phyloP scores from a whole-genome alignment of 148 eudicot species.

The Camellia sinensis region DNA sequence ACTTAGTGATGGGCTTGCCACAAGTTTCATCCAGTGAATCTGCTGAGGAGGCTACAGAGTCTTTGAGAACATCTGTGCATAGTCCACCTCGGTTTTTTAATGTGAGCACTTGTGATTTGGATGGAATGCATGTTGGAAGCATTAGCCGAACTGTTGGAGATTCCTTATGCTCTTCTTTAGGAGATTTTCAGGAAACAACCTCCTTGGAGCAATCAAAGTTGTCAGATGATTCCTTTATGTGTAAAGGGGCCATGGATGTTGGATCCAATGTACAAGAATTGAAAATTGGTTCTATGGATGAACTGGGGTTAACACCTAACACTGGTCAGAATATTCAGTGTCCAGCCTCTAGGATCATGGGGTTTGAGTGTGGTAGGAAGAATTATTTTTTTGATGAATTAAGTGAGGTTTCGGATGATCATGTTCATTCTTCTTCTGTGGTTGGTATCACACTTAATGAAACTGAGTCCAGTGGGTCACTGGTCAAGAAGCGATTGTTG shows the following conservation, averaged over 20 bases:
- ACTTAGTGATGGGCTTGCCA: conserved; percentile 61
- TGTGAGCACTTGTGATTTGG: conserved; percentile 32
- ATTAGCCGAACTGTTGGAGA: conserved; percentile 19
- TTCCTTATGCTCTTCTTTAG: conserved; percentile 29
- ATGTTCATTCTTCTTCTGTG: conserved; percentile 28
- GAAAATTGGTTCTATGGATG: conserved; percentile 24
- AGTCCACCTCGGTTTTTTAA: conserved; percentile 19
- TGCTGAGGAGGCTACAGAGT: conserved; percentile 28
- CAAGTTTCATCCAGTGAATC: conserved; percentile 43
- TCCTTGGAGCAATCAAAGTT: conserved; percentile 19
- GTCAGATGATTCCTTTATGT: conserved; percentile 23
- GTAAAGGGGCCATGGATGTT: conserved; percentile 30
- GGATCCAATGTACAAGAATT: conserved; percentile 29
- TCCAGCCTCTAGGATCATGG: conserved; percentile 62
- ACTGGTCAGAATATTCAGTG: conserved; percentile 30
- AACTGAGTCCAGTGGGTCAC: conserved; percentile 30
- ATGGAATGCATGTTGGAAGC: conserved; percentile 26
- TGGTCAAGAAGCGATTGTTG: conserved; percentile 46
- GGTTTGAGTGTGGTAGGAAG: conserved; percentile 45
- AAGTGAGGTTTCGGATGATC: conserved; percentile 12
- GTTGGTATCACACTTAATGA: conserved; percentile 16
- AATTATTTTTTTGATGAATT: conserved; percentile 16
- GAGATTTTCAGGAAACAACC: conserved; percentile 26
- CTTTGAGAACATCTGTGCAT: conserved; percentile 23
- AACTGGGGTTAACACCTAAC: conserved; percentile 25